Conservation (phyloP, 2,329 filamentous ascomycete species). For the Dothistroma pini region DNA sequence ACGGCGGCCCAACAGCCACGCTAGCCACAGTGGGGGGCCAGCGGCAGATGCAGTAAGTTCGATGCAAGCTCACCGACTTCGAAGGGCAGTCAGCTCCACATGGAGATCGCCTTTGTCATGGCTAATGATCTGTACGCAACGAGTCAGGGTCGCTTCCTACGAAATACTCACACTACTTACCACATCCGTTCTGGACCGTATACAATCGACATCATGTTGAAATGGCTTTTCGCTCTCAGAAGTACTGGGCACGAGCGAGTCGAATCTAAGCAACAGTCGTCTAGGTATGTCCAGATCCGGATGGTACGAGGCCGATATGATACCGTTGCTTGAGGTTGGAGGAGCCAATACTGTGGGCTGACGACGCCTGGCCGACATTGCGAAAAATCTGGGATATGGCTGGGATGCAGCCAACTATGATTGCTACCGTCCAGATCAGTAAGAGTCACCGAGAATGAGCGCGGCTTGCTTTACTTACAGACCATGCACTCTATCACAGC, state of each 20-base stretch:
- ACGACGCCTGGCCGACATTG: neutral
- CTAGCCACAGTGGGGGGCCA: too few species aligned
- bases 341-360: neutral
- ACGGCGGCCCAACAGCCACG: neutral
- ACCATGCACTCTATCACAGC: constrained; percentile 15
- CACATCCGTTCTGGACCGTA: constrained; percentile 4
- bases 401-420: constrained; percentile 14
- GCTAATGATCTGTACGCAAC: neutral
- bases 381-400: constrained; percentile 15
- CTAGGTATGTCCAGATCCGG: neutral
- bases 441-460: too few species aligned
- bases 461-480: constrained; percentile 2
- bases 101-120: neutral
- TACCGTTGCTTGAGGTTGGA: neutral
- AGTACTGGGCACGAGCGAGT: neutral
- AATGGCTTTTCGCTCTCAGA: neutral
- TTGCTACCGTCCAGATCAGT: constrained; percentile 1
- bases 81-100: neutral
- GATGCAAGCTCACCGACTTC: neutral
- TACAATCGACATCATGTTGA: neutral
- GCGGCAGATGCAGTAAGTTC: too few species aligned
- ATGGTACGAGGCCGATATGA: neutral
- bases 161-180: neutral
- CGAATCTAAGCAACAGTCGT: neutral
- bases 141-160: neutral